phyloP scores from a whole-genome alignment of 2,329 filamentous ascomycete species.

The Setomelanomma holmii region DNA sequence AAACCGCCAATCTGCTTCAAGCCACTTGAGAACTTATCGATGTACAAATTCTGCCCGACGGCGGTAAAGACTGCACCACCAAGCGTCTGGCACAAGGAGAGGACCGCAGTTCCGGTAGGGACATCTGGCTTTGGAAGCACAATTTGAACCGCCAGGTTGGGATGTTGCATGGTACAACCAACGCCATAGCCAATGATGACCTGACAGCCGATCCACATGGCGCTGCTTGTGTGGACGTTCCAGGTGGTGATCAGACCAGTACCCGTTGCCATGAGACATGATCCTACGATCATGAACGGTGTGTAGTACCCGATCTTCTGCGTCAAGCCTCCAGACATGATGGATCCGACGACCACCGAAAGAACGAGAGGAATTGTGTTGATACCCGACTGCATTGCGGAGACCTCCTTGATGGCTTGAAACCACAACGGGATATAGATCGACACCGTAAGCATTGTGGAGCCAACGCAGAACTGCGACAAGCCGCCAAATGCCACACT shows the following conservation, averaged over 20 bases:
- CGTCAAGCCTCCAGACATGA: slow-evolving; percentile 49
- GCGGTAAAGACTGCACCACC: slow-evolving; percentile 56
- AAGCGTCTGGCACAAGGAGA: slow-evolving; percentile 55
- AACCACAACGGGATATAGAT: slow-evolving; percentile 56
- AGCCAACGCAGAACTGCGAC: slow-evolving; percentile 51
- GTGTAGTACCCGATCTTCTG: slow-evolving; percentile 56
- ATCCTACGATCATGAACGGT: slow-evolving; percentile 54
- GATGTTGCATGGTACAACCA: slow-evolving; percentile 55
- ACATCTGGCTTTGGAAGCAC: slow-evolving; percentile 50
- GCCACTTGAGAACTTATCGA: slow-evolving; percentile 50
- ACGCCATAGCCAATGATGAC: slow-evolving; percentile 46
- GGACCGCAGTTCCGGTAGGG: slow-evolving; percentile 52
- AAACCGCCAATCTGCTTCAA: slow-evolving; percentile 46
- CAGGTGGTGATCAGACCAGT: slow-evolving; percentile 55
- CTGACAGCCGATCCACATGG: slow-evolving; percentile 44
- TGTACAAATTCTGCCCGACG: slow-evolving; percentile 57
- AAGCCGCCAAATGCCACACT: slow-evolving; percentile 50
- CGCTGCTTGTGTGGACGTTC: slow-evolving; percentile 35
- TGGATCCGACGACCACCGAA: slow-evolving; percentile 50
- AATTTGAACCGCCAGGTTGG: slow-evolving; percentile 54
- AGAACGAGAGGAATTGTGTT: slow-evolving; percentile 55
- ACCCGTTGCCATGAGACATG: slow-evolving; percentile 51
- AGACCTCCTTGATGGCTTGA: slow-evolving; percentile 55
- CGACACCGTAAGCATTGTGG: slow-evolving; percentile 46
- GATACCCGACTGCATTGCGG: slow-evolving; percentile 54